These are phyloP conservation scores for Annulohypoxylon bovei DNA, from an alignment of 495 filamentous ascomycete species.

Conservation along the genomic window DNA sequence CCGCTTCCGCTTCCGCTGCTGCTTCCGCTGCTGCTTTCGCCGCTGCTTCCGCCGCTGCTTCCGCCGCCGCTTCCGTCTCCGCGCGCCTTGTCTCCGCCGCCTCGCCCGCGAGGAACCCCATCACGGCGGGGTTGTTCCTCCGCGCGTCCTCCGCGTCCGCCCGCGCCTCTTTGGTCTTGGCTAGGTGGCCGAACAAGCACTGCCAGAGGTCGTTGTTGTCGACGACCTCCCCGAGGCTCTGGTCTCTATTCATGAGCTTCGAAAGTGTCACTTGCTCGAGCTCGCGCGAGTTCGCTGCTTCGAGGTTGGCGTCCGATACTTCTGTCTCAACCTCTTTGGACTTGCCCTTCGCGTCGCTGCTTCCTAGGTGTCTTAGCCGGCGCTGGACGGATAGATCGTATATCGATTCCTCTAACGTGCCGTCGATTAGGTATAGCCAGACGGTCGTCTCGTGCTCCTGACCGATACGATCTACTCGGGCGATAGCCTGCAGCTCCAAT, in stretches of 20 bases:
- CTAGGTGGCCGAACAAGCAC: slow-evolving; percentile 77
- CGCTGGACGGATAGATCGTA: slow-evolving; percentile 83
- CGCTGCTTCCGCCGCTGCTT: no score
- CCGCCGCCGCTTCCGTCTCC: background rate
- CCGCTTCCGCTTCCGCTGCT: no score
- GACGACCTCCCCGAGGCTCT: slow-evolving; percentile 82
- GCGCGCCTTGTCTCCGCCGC: slow-evolving; percentile 17
- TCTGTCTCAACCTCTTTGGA: slow-evolving; percentile 35
- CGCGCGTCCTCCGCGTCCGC: background rate
- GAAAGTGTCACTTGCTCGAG: slow-evolving; percentile 73
- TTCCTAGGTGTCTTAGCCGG: slow-evolving; percentile 77
- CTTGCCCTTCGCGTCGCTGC: slow-evolving; percentile 51
- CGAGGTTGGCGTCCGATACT: slow-evolving; percentile 67
- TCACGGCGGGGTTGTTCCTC: slow-evolving; percentile 9
- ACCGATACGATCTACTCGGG: slow-evolving; percentile 92
- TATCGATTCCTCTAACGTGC: slow-evolving; percentile 90
- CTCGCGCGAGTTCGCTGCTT: slow-evolving; percentile 84
- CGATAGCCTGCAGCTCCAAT: slow-evolving; percentile 92
- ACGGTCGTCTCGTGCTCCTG: slow-evolving; percentile 89
- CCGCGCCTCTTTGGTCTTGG: background rate
- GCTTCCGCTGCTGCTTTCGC: no score
- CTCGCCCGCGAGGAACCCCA: slow-evolving; percentile 33
- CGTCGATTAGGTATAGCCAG: slow-evolving; percentile 90
- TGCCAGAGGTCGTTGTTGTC: slow-evolving; percentile 84
- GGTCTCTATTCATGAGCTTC: slow-evolving; percentile 73